These are phyloP conservation scores for Candida cerambycidarum DNA, from an alignment of 805 yeast genomes.

Conservation along the genomic window DNA sequence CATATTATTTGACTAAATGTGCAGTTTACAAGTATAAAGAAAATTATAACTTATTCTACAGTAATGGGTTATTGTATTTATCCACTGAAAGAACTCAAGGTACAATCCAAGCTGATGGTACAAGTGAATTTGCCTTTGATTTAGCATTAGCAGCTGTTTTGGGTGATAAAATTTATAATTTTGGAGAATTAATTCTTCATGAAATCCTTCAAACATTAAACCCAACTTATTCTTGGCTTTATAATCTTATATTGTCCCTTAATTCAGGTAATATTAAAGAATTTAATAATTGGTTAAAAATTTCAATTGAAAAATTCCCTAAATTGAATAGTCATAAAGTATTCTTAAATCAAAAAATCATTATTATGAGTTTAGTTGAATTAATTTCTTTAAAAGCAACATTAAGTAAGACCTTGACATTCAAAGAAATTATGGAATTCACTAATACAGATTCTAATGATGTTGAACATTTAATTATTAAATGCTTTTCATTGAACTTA, in stretches of 20 bases:
- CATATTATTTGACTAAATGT: constrained; percentile 78
- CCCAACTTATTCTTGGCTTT: constrained; percentile 62
- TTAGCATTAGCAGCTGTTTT: constrained; percentile 82
- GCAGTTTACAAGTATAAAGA: constrained; percentile 70
- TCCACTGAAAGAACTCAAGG: constrained; percentile 43
- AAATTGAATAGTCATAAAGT: constrained; percentile 56
- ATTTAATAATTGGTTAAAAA: constrained; percentile 53
- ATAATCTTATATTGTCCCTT: constrained; percentile 64
- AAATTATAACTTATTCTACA: constrained; percentile 80
- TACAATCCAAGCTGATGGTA: neutral
- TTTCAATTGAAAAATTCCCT: constrained; percentile 45
- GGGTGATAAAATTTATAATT: constrained; percentile 91
- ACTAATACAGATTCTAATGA: constrained; percentile 70
- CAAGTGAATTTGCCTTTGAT: constrained; percentile 57
- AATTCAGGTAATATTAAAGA: constrained; percentile 73
- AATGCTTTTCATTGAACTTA: constrained; percentile 80
- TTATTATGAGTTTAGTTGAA: constrained; percentile 89
- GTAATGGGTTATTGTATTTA: constrained; percentile 75
- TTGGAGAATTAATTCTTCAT: constrained; percentile 91
- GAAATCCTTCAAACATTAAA: constrained; percentile 65
- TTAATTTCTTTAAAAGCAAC: constrained; percentile 76
- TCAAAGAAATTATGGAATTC: constrained; percentile 63
- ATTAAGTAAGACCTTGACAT: constrained; percentile 69
- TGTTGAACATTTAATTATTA: constrained; percentile 89
- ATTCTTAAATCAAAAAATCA: constrained; percentile 84